A percentile compares a stretch with the other conserved stretches of the same genome.
Conservation (phyloP, 495 filamentous ascomycete species). For the Podospora comata region DNA sequence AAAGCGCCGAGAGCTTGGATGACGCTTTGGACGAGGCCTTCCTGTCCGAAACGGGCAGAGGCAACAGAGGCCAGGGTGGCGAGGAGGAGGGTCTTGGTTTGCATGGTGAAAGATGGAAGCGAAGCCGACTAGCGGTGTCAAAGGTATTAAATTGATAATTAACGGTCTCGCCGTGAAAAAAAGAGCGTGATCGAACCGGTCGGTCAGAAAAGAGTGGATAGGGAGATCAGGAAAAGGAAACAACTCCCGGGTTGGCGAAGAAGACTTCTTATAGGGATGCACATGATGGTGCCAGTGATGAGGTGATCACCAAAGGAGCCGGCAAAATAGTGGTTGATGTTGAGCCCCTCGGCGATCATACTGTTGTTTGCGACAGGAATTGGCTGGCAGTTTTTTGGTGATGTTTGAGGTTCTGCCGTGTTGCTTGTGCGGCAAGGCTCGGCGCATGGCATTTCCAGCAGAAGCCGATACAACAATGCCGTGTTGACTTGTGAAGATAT, state of each 20-base stretch:
- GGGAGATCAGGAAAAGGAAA: constrained; percentile 6
- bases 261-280: constrained; percentile 3
- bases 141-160: constrained; percentile 8
- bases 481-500: constrained; percentile 4
- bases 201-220: constrained; percentile 25
- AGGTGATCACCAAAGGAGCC: constrained; percentile 8
- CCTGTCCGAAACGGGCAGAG: constrained; percentile 55
- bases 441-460: constrained; percentile 6
- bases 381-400: constrained; percentile 1
- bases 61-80: constrained; percentile 39
- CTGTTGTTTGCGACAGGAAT: constrained; percentile 15
- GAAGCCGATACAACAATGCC: neutral
- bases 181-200: constrained; percentile 30
- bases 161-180: constrained; percentile 11
- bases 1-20: constrained; percentile 47
- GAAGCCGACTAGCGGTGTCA: constrained; percentile 21
- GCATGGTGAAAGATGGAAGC: constrained; percentile 23
- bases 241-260: neutral
- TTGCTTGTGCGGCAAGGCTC: neutral
- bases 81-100: constrained; percentile 24
- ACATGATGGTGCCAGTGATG: neutral
- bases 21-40: constrained; percentile 46
- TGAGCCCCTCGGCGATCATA: constrained; percentile 26
- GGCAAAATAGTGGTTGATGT: constrained; percentile 19
- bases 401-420: constrained; percentile 14